Conservation (phyloP, 345 rosid genomes). For the Acer campestre region DNA sequence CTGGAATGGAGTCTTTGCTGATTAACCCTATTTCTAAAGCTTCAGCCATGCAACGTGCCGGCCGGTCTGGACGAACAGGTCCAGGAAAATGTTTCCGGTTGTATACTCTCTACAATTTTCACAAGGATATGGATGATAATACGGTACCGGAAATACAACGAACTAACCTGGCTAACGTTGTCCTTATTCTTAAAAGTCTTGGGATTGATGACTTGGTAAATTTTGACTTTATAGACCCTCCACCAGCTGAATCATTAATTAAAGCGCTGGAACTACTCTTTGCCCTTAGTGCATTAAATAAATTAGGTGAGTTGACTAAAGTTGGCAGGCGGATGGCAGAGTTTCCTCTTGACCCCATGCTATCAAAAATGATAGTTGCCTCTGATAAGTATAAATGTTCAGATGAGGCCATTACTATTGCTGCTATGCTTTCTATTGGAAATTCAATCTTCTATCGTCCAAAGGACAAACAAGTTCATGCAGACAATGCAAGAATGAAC, state of each 20-base stretch:
- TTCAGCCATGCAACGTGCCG: conserved; percentile 94
- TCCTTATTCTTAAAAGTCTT: conserved; percentile 90
- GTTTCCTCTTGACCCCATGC: conserved; percentile 95
- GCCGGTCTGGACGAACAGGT: conserved; percentile 96
- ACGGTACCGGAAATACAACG: conserved; percentile 93
- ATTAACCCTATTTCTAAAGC: conserved; percentile 94
- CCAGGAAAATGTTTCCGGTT: conserved; percentile 91
- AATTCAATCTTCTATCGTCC: conserved; percentile 96
- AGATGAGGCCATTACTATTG: conserved; percentile 82
- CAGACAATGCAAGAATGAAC: conserved; percentile 94
- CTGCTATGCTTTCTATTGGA: conserved; percentile 95
- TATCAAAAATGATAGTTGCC: conserved; percentile 89
- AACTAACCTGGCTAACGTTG: conserved; percentile 95
- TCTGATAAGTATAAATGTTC: conserved; percentile 91
- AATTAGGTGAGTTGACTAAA: conserved; percentile 93
- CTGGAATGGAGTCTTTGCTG: conserved; percentile 96
- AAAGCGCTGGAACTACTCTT: conserved; percentile 84
- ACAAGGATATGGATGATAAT: conserved; percentile 89
- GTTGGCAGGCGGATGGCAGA: conserved; percentile 97
- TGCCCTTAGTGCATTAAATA: conserved; percentile 89
- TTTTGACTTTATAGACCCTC: conserved; percentile 99
- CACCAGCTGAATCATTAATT: conserved; percentile 93
- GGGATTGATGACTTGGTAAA: conserved; percentile 89
- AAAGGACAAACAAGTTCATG: conserved; percentile 97
- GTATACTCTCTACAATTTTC: conserved; percentile 81